phyloP scores from a whole-genome alignment of 176 grass and related monocot species.

The Oryza meridionalis region DNA sequence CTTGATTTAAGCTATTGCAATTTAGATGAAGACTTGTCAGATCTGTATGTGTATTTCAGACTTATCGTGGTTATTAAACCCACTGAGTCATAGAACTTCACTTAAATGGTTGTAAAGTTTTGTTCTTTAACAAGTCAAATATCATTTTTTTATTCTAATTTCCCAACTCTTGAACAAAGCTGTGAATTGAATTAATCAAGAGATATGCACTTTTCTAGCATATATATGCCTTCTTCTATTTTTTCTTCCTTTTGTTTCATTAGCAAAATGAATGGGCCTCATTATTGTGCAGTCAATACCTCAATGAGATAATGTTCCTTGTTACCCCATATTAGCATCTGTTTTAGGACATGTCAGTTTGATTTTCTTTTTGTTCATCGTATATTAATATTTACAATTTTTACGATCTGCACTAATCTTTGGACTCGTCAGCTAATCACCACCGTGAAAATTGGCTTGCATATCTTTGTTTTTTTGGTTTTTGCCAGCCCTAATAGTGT shows the following conservation, averaged over 20 bases:
- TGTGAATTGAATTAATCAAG: too few species aligned
- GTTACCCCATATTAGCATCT: too few species aligned
- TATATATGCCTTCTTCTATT: background rate
- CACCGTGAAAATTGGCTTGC: background rate
- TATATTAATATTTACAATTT: background rate
- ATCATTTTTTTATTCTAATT: too few species aligned
- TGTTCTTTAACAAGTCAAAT: background rate
- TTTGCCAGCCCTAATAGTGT: constrained; percentile 29
- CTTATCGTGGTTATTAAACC: background rate
- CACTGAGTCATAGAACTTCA: background rate
- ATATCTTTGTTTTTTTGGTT: background rate
- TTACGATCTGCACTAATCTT: background rate
- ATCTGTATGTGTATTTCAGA: background rate
- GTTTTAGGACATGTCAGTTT: background rate
- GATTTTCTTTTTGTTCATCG: background rate
- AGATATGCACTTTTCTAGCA: too few species aligned
- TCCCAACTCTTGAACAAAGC: too few species aligned
- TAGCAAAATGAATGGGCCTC: background rate
- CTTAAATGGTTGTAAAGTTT: background rate
- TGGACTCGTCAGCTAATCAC: background rate
- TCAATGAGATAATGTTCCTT: background rate
- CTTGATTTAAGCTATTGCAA: background rate
- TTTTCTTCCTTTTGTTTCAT: background rate
- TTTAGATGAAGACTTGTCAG: background rate
- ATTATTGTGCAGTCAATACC: background rate